Conservation (phyloP, 2,329 filamentous ascomycete genomes). For the Plenodomus tracheiphilus region DNA sequence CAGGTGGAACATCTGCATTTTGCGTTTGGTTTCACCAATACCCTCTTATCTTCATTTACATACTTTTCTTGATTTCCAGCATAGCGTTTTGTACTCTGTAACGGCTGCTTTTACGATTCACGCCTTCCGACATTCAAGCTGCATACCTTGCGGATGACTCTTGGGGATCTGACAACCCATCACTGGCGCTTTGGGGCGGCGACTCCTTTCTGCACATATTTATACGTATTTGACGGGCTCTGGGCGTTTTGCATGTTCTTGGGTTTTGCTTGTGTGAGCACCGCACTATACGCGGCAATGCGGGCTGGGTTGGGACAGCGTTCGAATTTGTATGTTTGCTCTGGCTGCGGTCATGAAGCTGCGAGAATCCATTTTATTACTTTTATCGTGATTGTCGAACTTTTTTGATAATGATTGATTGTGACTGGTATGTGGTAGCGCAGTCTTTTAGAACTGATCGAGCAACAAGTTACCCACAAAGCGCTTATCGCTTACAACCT, state of each 20-base stretch:
- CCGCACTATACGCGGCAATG: conserved; percentile 6
- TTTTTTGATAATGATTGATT: too few relatives aligned
- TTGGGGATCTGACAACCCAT: conserved; percentile 15
- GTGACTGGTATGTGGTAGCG: too few relatives aligned
- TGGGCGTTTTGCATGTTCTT: conserved; percentile 14
- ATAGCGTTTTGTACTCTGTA: conserved; percentile 23
- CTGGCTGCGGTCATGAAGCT: conserved; percentile 14
- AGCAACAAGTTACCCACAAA: too few relatives aligned
- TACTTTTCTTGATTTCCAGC: conserved; percentile 16
- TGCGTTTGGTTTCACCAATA: conserved; percentile 2
- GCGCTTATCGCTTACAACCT: too few relatives aligned
- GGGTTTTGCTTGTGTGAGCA: conserved; percentile 1
- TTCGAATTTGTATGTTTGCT: conserved; percentile 4
- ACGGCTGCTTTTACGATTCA: conserved; percentile 21
- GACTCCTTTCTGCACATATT: conserved; percentile 7
- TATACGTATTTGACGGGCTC: conserved; percentile 6
- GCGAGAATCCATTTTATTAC: conserved; percentile 15
- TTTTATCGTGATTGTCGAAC: neutral
- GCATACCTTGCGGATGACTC: conserved; percentile 26
- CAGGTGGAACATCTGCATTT: neutral
- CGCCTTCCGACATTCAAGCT: conserved; percentile 15
- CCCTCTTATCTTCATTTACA: conserved; percentile 6
- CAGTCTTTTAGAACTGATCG: too few relatives aligned
- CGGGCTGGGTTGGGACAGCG: conserved; percentile 2
- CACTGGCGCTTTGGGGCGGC: conserved; percentile 13